Conservation (phyloP, 2,329 filamentous ascomycete genomes). For the Calycina herbarum region DNA sequence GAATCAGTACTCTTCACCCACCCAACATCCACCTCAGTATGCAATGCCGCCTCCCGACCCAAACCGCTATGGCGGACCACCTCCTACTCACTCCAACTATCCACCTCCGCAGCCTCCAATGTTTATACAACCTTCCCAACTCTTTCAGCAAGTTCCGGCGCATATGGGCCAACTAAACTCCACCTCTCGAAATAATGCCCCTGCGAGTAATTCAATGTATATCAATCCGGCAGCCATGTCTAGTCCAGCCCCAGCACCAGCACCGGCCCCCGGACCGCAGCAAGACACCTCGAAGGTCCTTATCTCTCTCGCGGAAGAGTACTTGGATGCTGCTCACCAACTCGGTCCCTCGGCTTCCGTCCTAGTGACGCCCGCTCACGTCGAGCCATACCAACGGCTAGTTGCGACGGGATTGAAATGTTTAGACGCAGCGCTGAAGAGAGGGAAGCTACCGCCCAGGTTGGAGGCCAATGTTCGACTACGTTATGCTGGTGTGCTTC, state of each 20-base stretch:
- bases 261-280: slow-evolving; percentile 13
- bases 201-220: not conserved
- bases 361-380: slow-evolving; percentile 48
- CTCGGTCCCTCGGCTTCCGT: slow-evolving; percentile 51
- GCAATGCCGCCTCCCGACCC: slow-evolving; percentile 4
- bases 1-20: slow-evolving; percentile 11
- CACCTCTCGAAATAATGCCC: slow-evolving; percentile 7
- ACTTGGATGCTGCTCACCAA: slow-evolving; percentile 64
- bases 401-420: slow-evolving; percentile 73
- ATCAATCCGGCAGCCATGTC: not conserved
- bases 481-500: slow-evolving; percentile 69
- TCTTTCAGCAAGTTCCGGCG: slow-evolving; percentile 29
- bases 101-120: slow-evolving; percentile 27
- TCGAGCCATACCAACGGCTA: slow-evolving; percentile 70
- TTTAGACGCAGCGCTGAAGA: slow-evolving; percentile 67
- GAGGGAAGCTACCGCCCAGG: slow-evolving; percentile 59
- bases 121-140: slow-evolving; percentile 37
- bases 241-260: not conserved
- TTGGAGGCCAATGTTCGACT: slow-evolving; percentile 69
- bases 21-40: slow-evolving; percentile 23
- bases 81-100: slow-evolving; percentile 9
- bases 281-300: slow-evolving; percentile 47
- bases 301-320: slow-evolving; percentile 74
- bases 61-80: slow-evolving; percentile 15
- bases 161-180: slow-evolving; percentile 18